Base-by-base conservation (phyloP, 164 flowering plant genomes). In the Liriodendron chinense region DNA sequence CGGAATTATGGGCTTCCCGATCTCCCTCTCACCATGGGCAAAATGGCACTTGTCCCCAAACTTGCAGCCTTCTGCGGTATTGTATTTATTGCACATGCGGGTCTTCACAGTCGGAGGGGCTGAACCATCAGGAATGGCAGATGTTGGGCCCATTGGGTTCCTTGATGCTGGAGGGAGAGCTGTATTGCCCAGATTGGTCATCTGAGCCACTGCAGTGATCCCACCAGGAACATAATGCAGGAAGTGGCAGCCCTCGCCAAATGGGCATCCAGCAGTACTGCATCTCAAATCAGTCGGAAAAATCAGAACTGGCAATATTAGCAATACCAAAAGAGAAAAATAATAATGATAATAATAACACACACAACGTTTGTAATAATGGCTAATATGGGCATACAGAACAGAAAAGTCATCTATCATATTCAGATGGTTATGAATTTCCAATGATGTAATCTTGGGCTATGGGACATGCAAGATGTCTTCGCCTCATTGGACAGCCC, bases 31-130 rank as follows among this genome's bases (percentile, higher is more conserved):
- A 1, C 92, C 89, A 73, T 96, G 98, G 2, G 97, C 96, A 81
- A 91, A 96, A 80, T 88, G 89, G 76, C 99, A 96, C 65, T 88
- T 89, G 74, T 93, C 98, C 34, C 98, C 98, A 81, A 87, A 95
- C 75, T 87, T 92, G 86, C 98, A 95, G 64, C 98, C 98, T 80
- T 93, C 98, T 1, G 94, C 86, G 18, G 84, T 82, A 76, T 81
- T 91, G 74, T 59, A 88, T 65, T 84, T 92, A 80, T 87, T 90
- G 90, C 98, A 95, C 71, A 95, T 62, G 21, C 90, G 88, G 25
- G 87, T 80, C 78, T 95, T 93, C 4, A 84, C 82, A 20, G 82
- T 71, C 0, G 85, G 49, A 9, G 84, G 72, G 22, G 86, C 20
- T 1, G 89, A 65, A n/a, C 89, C 89, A 72, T 91, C 82, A 0